Conservation (phyloP, 352 stramenopile genomes). For the Globisporangium abappressorium region DNA sequence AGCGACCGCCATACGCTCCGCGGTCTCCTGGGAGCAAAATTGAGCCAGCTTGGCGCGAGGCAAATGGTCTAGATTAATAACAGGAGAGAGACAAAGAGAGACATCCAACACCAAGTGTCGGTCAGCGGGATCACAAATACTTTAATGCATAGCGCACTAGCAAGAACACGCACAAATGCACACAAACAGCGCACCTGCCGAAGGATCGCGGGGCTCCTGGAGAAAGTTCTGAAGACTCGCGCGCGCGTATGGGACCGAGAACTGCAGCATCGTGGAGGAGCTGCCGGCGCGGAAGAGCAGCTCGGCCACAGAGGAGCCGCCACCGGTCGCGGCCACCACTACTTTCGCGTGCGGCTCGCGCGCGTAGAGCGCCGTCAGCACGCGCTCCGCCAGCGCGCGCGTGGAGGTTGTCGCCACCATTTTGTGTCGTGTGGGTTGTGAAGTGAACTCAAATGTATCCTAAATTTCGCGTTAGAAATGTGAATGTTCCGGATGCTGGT, state of each 20-base stretch:
- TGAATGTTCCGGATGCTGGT: too few relatives aligned
- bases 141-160: too few relatives aligned
- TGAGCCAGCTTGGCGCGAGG: conserved; percentile 13
- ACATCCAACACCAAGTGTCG: too few relatives aligned
- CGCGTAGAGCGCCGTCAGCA: conserved; percentile 56
- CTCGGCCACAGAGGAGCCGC: conserved; percentile 39
- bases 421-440: background rate
- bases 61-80: background rate
- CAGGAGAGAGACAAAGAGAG: background rate
- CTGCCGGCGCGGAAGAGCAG: conserved; percentile 53
- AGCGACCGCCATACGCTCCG: conserved; percentile 57
- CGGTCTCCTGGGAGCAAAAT: conserved; percentile 61
- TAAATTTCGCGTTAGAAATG: too few relatives aligned
- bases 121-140: background rate
- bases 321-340: conserved; percentile 52
- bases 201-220: conserved; percentile 14
- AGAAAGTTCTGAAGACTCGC: conserved; percentile 56
- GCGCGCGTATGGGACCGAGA: conserved; percentile 63
- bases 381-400: conserved; percentile 37
- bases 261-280: conserved; percentile 73
- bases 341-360: conserved; percentile 52
- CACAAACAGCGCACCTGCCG: background rate
- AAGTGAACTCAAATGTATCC: too few relatives aligned
- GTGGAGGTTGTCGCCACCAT: background rate
- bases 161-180: background rate